These are phyloP conservation scores for Cladosporium halotolerans DNA, from an alignment of 2,329 filamentous ascomycete species.

Conservation along the genomic window DNA sequence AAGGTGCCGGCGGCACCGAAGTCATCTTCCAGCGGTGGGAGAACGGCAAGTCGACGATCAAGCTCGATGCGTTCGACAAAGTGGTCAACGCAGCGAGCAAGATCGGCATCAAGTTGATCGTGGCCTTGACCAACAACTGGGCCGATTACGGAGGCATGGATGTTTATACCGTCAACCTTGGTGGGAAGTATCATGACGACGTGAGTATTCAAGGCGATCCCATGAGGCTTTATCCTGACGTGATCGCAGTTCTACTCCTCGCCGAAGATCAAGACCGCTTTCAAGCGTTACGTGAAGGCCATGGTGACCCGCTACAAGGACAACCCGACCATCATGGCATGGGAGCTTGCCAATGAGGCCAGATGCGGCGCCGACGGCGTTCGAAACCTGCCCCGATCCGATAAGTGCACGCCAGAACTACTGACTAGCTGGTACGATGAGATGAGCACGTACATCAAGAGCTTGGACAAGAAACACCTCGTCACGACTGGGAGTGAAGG, in stretches of 20 bases:
- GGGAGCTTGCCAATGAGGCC: constrained; percentile 64
- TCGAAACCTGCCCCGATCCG: constrained; percentile 42
- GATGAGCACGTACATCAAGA: constrained; percentile 51
- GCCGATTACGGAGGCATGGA: constrained; percentile 57
- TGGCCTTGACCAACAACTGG: constrained; percentile 54
- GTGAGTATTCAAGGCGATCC: background rate
- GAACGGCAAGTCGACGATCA: constrained; percentile 43
- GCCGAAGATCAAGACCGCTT: constrained; percentile 28
- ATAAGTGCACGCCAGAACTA: constrained; percentile 32
- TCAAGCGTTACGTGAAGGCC: constrained; percentile 55
- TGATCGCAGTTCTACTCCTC: constrained; percentile 14
- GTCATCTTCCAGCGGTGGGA: constrained; percentile 44
- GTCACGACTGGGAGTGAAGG: constrained; percentile 50
- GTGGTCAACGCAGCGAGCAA: constrained; percentile 47
- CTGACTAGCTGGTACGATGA: constrained; percentile 47
- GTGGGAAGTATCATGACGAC: constrained; percentile 49
- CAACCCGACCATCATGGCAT: constrained; percentile 57
- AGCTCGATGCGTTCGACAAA: constrained; percentile 44
- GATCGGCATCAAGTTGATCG: constrained; percentile 47
- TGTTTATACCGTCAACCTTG: constrained; percentile 51
- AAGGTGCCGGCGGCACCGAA: constrained; percentile 43
- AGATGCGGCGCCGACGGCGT: constrained; percentile 55
- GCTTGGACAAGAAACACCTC: constrained; percentile 46
- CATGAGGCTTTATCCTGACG: constrained; percentile 1
- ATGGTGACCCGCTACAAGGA: constrained; percentile 55